Evolutionary conservation across 2,329 filamentous ascomycete species (phyloP), one percentile per base, ranked within the genome.

Genomic region (Sarocladiaceae sp.): DNA sequence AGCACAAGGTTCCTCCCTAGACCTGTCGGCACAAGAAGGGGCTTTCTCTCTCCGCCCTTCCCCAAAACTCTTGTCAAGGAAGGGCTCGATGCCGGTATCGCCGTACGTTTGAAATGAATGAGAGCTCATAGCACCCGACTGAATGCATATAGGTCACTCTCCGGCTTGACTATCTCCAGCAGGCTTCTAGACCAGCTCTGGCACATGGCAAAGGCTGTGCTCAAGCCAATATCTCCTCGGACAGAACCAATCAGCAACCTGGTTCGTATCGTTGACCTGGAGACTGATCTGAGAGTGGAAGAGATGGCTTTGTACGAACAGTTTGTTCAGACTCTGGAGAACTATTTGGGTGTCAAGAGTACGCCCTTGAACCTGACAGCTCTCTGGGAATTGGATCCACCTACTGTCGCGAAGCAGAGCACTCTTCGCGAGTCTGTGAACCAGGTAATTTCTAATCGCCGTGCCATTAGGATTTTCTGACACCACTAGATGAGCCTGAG

Each of bases 41-140:
- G 24, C 63, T 4, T 65, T 60, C 33, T 55, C 63, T 1, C 47
- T 66, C 1, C 53, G 54, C 1, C 48, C 49, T 3, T 52, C 59
- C n/a, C n/a, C n/a, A n/a, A n/a, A n/a, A n/a, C n/a, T 9, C 15
- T 42, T 2, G 46, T 41, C 3, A n/a, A n/a, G n/a, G n/a, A n/a
- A n/a, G n/a, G n/a, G n/a, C n/a, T n/a, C n/a, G n/a, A n/a, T n/a
- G n/a, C n/a, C n/a, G n/a, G n/a, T n/a, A n/a, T n/a, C n/a, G n/a
- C n/a, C n/a, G n/a, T n/a, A n/a, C n/a, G n/a, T n/a, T n/a, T n/a
- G n/a, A n/a, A n/a, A n/a, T n/a, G n/a, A n/a, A n/a, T n/a, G n/a
- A n/a, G n/a, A n/a, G n/a, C n/a, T n/a, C n/a, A n/a, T n/a, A n/a
- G n/a, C n/a, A n/a, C n/a, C n/a, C n/a, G n/a, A n/a, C n/a, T n/a